phyloP scores from a whole-genome alignment of 169 alveolate genomes.

The Plasmodium billcollinsi region DNA sequence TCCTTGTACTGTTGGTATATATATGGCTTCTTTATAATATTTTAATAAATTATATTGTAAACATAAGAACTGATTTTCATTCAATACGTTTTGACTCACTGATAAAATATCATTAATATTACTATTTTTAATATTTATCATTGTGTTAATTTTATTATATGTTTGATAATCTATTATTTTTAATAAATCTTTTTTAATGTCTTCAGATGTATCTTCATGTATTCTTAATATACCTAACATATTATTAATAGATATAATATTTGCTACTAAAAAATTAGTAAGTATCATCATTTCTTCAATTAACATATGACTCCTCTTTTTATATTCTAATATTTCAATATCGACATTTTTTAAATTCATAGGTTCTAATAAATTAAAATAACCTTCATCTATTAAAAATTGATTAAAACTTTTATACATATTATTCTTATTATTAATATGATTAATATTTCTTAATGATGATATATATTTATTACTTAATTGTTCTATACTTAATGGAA shows the following conservation, averaged over 20 bases:
- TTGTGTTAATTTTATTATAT: conserved; percentile 30
- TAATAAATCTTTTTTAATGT: conserved; percentile 76
- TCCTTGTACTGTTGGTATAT: conserved; percentile 75
- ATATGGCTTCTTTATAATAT: conserved; percentile 84
- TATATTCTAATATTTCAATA: conserved; percentile 49
- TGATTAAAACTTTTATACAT: not conserved
- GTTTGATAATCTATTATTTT: conserved; percentile 60
- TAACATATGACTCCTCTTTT: conserved; percentile 83
- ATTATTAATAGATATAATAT: conserved; percentile 77
- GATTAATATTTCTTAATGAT: not conserved
- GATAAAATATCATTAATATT: conserved; percentile 33
- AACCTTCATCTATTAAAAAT: conserved; percentile 6
- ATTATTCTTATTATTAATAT: not conserved
- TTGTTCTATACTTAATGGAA: conserved; percentile 29
- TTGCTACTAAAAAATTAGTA: conserved; percentile 85
- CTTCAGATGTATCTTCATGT: conserved; percentile 84
- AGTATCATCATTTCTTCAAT: conserved; percentile 89
- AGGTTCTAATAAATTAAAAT: conserved; percentile 19
- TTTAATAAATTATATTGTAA: conserved; percentile 81
- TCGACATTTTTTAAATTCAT: conserved; percentile 60
- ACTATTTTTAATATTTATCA: conserved; percentile 27
- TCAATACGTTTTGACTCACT: conserved; percentile 80
- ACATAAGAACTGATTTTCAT: conserved; percentile 78
- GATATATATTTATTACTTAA: not conserved
- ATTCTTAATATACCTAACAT: conserved; percentile 79